Evolutionary conservation across 2,329 filamentous ascomycete species (phyloP).

Genomic region (Hypoxylon sp.): DNA sequence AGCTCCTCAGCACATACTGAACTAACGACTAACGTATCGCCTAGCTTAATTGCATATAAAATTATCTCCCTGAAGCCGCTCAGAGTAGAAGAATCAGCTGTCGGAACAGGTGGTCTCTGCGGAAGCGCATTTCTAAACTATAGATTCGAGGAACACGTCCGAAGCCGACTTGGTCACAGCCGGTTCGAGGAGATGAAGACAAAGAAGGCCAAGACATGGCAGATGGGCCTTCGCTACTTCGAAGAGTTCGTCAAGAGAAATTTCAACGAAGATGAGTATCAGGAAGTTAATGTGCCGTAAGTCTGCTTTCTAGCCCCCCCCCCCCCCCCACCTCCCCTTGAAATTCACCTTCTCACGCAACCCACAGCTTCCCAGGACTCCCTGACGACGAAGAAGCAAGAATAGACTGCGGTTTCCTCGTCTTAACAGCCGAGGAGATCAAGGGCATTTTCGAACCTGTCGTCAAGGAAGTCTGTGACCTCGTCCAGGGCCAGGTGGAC

Average conservation of each 20-base stretch:
- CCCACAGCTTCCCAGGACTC: constrained; percentile 75
- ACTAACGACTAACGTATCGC: constrained; percentile 32
- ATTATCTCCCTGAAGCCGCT: constrained; percentile 81
- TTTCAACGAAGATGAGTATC: constrained; percentile 83
- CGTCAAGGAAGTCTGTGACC: constrained; percentile 77
- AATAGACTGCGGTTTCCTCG: constrained; percentile 81
- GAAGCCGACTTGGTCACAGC: constrained; percentile 74
- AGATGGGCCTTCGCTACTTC: constrained; percentile 83
- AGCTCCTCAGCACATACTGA: background rate
- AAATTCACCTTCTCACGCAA: constrained; percentile 12
- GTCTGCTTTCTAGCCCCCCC: constrained; percentile 48
- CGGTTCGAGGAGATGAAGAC: constrained; percentile 81
- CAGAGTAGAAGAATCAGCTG: constrained; percentile 82
- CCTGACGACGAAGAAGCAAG: constrained; percentile 82
- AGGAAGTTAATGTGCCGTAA: constrained; percentile 82
- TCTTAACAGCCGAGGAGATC: constrained; percentile 78
- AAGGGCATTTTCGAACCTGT: constrained; percentile 84
- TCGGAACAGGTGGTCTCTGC: constrained; percentile 83
- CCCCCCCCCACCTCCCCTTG: background rate
- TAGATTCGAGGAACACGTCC: constrained; percentile 83
- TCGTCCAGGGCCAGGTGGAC: constrained; percentile 77
- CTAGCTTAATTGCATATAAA: constrained; percentile 82
- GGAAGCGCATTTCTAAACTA: constrained; percentile 86
- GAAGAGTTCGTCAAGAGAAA: constrained; percentile 89
- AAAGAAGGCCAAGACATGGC: constrained; percentile 85